phyloP scores from a whole-genome alignment of 441 rosid species.

The Pelargonium citronellum region DNA sequence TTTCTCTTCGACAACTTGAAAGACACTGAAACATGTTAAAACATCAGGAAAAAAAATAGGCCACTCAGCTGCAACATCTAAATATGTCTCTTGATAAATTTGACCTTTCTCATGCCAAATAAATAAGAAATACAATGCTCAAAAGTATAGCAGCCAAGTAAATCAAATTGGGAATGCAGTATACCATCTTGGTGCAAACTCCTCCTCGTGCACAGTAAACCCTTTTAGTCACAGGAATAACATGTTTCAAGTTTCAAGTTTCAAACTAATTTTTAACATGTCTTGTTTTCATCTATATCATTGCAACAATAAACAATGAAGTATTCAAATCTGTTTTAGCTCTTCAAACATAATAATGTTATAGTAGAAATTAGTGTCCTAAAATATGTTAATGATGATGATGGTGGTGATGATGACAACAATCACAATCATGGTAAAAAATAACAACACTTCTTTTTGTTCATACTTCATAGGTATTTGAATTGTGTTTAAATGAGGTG shows the following conservation, averaged over 20 bases:
- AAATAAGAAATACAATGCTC: constrained; percentile 3
- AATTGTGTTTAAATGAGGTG: neutral
- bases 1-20: constrained; percentile 92
- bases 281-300: neutral
- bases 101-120: constrained; percentile 3
- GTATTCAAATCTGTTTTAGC: neutral
- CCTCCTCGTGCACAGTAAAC: neutral
- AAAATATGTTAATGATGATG: neutral
- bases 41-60: constrained; percentile 22
- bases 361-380: neutral
- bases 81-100: constrained; percentile 1
- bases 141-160: neutral
- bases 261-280: neutral
- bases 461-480: too few relatives aligned
- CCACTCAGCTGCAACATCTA: constrained; percentile 13
- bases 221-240: neutral
- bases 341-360: neutral
- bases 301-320: neutral
- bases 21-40: constrained; percentile 66
- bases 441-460: too few relatives aligned
- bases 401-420: too few relatives aligned
- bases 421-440: too few relatives aligned
- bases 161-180: neutral
- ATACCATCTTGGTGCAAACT: neutral
- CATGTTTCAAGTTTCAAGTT: neutral